Percentiles rank a stretch among this genome's conserved stretches.
These are phyloP conservation scores for Penicillium antarcticum DNA, from an alignment of 495 filamentous ascomycete genomes.

Conservation along the genomic window DNA sequence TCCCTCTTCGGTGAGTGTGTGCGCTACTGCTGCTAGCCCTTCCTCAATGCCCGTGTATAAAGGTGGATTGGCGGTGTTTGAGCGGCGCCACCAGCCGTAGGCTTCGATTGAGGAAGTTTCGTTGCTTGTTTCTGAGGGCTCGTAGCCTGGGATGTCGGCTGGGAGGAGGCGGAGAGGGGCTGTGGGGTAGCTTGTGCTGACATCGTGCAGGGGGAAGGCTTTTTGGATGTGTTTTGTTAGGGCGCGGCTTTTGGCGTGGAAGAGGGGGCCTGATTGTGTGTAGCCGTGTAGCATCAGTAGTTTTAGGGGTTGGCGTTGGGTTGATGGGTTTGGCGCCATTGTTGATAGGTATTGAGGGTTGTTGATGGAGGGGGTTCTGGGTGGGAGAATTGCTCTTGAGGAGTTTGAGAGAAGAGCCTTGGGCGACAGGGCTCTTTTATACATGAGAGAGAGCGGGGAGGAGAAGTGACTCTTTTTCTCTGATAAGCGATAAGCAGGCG, in stretches of 20 bases:
- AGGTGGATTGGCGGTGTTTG: slow-evolving; percentile 36
- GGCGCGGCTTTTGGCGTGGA: slow-evolving; percentile 86
- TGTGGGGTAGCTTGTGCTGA: slow-evolving; percentile 52
- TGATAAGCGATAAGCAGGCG: background rate
- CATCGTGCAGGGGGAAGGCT: slow-evolving; percentile 55
- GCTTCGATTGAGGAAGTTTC: slow-evolving; percentile 52
- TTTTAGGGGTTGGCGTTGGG: slow-evolving; percentile 40
- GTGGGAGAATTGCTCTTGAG: background rate
- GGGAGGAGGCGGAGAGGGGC: slow-evolving; percentile 55
- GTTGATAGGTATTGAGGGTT: background rate
- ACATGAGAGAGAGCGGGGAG: background rate
- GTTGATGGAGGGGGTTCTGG: background rate
- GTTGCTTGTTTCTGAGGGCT: slow-evolving; percentile 26
- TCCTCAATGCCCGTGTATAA: slow-evolving; percentile 65
- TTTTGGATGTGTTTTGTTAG: slow-evolving; percentile 78
- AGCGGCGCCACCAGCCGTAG: slow-evolving; percentile 85
- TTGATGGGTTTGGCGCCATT: slow-evolving; percentile 21
- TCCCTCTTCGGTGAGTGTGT: slow-evolving; percentile 53
- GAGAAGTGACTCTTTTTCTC: background rate
- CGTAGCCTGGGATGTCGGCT: slow-evolving; percentile 70
- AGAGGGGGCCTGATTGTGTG: slow-evolving; percentile 85
- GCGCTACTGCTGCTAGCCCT: slow-evolving; percentile 59
- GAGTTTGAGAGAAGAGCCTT: background rate
- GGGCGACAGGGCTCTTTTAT: background rate
- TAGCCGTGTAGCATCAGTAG: slow-evolving; percentile 66